Base-by-base conservation (phyloP, 2,329 filamentous ascomycete species). In the Aspergillus latus region DNA sequence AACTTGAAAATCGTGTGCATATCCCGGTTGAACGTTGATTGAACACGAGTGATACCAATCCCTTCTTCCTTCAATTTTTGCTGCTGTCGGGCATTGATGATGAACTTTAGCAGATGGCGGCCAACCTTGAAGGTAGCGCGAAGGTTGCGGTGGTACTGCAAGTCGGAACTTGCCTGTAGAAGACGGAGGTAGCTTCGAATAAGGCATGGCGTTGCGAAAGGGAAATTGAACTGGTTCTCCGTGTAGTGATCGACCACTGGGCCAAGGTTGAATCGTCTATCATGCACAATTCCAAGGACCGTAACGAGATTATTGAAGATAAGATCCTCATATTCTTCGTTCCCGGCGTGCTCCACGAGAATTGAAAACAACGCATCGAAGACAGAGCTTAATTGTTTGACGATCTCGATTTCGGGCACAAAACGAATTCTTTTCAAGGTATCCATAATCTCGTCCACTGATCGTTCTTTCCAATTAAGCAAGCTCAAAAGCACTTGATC, bases 341-440 rank as follows among this genome's bases (percentile, higher is more conserved):
- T 91, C 8, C 90, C 91, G n/a, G 90, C 86, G 67, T 96, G 88
- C 64, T 97, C 92, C 29, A 95, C 90, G 29, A 97, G 79, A 30
- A 97, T 92, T 5, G 90, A 88, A 69, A 99, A 99, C 0, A 99
- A 83, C 0, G 91, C 86, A 71, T 96, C 90, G 51, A 99, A 88
- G 1, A 97, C 92, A 65, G 96, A 89, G 60, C 84, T 88, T 6
- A 97, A 78, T 42, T 97, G 82, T 77, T 97, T 99, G 60, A 99
- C 94, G 34, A 99, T 90, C 74, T 99, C 95, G 54, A 97, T 96
- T 71, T 99, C 94, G 0, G 94, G 90, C 0, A 99, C 92, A 63
- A 97, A 97, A 16, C 92, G 87, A 48, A 97, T 84, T 63, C 92
- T 87, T 69, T 89, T 88, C 42, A 99, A 77, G 0, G 96, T 78